Percentiles rank a stretch among this genome's conserved stretches.
Conservation (phyloP, 1,139 yeast species). For the Taiozyma sp. region DNA sequence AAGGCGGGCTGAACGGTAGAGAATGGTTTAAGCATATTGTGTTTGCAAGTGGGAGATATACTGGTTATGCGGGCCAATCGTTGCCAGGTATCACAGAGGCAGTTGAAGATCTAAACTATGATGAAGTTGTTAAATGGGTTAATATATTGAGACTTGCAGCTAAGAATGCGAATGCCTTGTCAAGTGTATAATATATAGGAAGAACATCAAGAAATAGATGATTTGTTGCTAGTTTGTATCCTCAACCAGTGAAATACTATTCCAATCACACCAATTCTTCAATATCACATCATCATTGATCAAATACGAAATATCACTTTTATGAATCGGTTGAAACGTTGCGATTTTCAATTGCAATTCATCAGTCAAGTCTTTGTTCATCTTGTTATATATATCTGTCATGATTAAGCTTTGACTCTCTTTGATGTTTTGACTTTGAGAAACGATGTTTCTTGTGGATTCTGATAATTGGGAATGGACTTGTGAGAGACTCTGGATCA, state of each 20-base stretch:
- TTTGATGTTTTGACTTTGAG: conserved; percentile 3
- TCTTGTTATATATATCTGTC: conserved; percentile 8
- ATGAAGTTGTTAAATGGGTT: conserved; percentile 51
- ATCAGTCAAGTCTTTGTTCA: conserved; percentile 11
- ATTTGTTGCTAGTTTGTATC: conserved; percentile 4
- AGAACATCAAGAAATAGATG: too few relatives aligned
- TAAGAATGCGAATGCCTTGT: conserved; percentile 14
- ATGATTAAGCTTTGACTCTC: conserved; percentile 17
- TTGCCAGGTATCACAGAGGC: conserved; percentile 81
- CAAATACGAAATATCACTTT: conserved; percentile 8
- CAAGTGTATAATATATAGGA: not conserved
- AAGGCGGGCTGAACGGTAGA: conserved; percentile 60
- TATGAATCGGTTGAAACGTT: conserved; percentile 31
- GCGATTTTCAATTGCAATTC: conserved; percentile 22
- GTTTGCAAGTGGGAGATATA: conserved; percentile 77
- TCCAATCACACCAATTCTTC: conserved; percentile 21
- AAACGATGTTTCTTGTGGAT: conserved; percentile 8
- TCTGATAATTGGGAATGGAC: conserved; percentile 13
- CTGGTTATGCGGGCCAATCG: conserved; percentile 82
- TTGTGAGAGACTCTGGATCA: conserved; percentile 24
- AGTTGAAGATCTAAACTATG: conserved; percentile 58
- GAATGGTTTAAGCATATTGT: conserved; percentile 83
- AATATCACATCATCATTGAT: conserved; percentile 4
- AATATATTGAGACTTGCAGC: conserved; percentile 39
- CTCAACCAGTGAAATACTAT: conserved; percentile 19